phyloP scores from a whole-genome alignment of 768 basidiomycete genomes.

The Clavulina sp. region DNA sequence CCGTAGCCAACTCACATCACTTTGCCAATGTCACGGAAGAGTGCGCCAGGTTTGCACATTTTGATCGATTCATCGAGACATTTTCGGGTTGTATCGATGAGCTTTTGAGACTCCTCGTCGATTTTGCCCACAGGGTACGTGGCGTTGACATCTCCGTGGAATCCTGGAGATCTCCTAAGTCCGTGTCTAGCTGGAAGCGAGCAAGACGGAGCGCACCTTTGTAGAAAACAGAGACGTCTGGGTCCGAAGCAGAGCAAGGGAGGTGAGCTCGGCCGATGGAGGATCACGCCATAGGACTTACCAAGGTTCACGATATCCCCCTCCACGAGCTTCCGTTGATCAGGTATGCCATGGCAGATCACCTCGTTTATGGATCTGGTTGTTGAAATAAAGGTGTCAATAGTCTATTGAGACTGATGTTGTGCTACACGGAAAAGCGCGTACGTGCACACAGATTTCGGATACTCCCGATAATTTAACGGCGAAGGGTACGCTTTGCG shows the following conservation, averaged over 20 bases:
- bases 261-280: background rate
- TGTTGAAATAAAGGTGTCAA: conserved; percentile 1
- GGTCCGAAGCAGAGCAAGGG: background rate
- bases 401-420: background rate
- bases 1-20: conserved; percentile 41
- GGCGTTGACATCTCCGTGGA: conserved; percentile 83
- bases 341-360: conserved; percentile 95
- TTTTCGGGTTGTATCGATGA: conserved; percentile 69
- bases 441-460: conserved; percentile 93
- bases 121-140: conserved; percentile 82
- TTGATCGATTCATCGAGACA: conserved; percentile 81
- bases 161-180: conserved; percentile 30
- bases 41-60: conserved; percentile 80
- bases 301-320: conserved; percentile 97
- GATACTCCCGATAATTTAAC: conserved; percentile 76
- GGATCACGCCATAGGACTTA: conserved; percentile 17
- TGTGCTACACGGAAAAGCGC: conserved; percentile 20
- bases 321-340: conserved; percentile 62
- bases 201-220: conserved; percentile 31
- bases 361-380: conserved; percentile 86
- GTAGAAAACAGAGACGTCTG: conserved; percentile 68
- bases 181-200: background rate
- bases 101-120: conserved; percentile 63
- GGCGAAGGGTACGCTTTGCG: conserved; percentile 88
- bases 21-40: conserved; percentile 79